phyloP scores from a whole-genome alignment of 164 flowering plant genomes.

The Hamamelis virginiana region DNA sequence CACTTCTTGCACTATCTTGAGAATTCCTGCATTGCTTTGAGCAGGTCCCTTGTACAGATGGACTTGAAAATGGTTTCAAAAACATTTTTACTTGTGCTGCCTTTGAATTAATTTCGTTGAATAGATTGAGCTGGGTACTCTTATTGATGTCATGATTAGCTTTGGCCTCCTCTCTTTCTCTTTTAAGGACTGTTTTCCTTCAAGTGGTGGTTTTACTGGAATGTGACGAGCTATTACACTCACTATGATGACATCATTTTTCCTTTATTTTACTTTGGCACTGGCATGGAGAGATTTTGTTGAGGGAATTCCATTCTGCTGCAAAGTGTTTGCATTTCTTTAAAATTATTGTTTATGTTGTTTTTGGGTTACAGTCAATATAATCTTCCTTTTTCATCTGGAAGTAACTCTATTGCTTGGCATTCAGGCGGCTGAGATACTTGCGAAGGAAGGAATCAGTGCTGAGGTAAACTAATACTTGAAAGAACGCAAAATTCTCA shows the following conservation, averaged over 20 bases:
- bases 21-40: not conserved
- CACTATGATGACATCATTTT: not conserved
- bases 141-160: not conserved
- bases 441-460: conserved; percentile 86
- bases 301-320: not conserved
- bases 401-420: not conserved
- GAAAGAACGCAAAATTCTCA: not conserved
- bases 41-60: not conserved
- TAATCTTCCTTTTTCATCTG: conserved; percentile 1
- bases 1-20: not conserved
- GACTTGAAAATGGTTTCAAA: not conserved
- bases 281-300: not conserved
- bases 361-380: not conserved
- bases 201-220: too few species aligned
- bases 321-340: not conserved
- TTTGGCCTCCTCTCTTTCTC: too few species aligned
- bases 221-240: not conserved
- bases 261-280: not conserved
- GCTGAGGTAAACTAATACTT: conserved; percentile 69
- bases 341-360: not conserved
- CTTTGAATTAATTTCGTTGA: not conserved
- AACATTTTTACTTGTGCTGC: not conserved
- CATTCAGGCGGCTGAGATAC: conserved; percentile 89
- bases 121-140: not conserved
- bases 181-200: too few species aligned